phyloP scores from a whole-genome alignment of 805 yeast genomes.

The Hanseniaspora nectarophila region DNA sequence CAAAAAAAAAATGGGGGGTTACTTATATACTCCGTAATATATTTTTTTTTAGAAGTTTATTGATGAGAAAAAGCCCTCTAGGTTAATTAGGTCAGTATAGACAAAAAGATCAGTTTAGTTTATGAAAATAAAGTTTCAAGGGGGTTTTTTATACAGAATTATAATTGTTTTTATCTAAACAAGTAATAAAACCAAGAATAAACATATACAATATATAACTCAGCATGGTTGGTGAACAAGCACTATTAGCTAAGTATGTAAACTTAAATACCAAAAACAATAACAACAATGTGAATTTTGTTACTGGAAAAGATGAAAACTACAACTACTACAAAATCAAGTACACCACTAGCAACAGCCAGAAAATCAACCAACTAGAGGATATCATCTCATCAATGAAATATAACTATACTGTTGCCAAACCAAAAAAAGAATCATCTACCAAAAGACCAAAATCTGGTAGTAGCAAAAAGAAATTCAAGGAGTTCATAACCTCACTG shows the following conservation, averaged over 20 bases:
- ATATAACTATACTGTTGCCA: background rate
- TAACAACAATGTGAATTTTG: background rate
- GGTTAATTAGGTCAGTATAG: too few relatives aligned
- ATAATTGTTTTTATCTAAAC: background rate
- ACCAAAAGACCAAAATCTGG: background rate
- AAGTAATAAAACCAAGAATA: too few relatives aligned
- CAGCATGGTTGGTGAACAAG: background rate
- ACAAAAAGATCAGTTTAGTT: too few relatives aligned
- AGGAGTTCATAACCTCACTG: conserved; percentile 5
- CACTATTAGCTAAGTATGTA: background rate
- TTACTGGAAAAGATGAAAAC: background rate
- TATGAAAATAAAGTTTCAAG: too few relatives aligned
- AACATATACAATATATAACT: too few relatives aligned
- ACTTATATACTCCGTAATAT: too few relatives aligned
- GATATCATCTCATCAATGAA: background rate
- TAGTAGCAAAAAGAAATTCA: background rate
- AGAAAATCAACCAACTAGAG: background rate
- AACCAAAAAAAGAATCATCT: background rate
- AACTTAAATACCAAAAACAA: background rate
- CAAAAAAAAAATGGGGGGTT: too few relatives aligned
- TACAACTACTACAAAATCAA: background rate
- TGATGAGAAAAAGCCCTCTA: too few relatives aligned
- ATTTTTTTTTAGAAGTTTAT: too few relatives aligned
- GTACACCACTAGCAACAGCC: background rate
- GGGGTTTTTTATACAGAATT: too few relatives aligned